Base-by-base conservation (phyloP, 2,329 filamentous ascomycete species). In the Colletotrichum sp. region DNA sequence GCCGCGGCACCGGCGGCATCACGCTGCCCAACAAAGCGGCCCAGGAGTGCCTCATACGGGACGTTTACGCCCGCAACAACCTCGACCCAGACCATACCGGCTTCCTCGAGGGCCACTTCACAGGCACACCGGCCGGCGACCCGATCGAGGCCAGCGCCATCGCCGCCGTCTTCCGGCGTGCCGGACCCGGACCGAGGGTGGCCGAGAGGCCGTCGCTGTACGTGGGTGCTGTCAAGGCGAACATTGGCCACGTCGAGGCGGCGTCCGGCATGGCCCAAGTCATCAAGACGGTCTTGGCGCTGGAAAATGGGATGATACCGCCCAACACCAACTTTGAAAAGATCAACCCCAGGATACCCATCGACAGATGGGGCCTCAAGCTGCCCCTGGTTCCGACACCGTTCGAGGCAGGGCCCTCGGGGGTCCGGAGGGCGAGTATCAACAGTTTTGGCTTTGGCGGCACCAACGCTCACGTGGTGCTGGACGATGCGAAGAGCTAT, bases 61-160 rank as follows among this genome's bases (percentile, higher is more conserved):
- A 69, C 13, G 69, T 69, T 28, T 76, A 76, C 49, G 30, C 44
- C 21, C 36, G 34, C 8, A 63, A 62, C 21, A 21, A 36, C 13
- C 74, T 76, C 2, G 59, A 69, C 44, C 65, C 36, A 10, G 32
- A 15, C 18, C 26, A n/a, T 3, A 73, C 70, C 26, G 34, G 55
- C 26, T 76, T 72, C 26, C 44, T 76, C 15, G 74, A 76, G 59
- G 55, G 49, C 8, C 74, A 76, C 34, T 30, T 44, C 16, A 65
- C 32, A 0, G 90, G 90, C 12, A 92, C 90, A 24, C 84, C 84
- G 36, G 87, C 87, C 4, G 91, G 90, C 4, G 90, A 92, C 75
- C 89, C 90, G 0, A 86, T 88, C 26, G 90, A 92, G 75, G 87
- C 88, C 1, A 82, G 81, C 16, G 89, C 88, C 7, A 85, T 91